Conservation (phyloP, 2,329 filamentous ascomycete species). For the Aureobasidium sp. region DNA sequence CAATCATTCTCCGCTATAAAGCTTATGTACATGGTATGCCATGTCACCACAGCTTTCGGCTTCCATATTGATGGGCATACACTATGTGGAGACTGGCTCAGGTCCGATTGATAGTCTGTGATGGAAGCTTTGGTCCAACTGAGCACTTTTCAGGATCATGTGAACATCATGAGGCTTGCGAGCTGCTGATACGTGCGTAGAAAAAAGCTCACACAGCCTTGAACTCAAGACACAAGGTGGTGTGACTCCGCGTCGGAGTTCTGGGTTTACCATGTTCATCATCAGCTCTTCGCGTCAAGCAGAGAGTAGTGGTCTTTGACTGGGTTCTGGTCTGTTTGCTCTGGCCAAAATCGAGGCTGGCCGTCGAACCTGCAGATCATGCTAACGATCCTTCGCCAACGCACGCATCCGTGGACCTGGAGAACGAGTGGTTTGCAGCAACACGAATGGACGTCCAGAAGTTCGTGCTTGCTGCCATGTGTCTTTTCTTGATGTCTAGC, state of each 20-base stretch:
- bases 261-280: neutral
- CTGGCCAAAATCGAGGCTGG: neutral
- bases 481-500: neutral
- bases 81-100: slow-evolving; percentile 4
- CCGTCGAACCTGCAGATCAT: neutral
- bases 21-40: slow-evolving; percentile 8
- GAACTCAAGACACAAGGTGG: neutral
- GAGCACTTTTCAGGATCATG: neutral
- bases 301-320: neutral
- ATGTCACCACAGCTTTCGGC: neutral
- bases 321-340: slow-evolving; percentile 1
- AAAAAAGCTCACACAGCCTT: neutral
- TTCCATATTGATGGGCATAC: slow-evolving; percentile 1
- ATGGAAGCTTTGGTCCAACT: neutral
- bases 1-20: neutral
- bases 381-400: neutral
- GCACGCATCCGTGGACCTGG: neutral
- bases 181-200: neutral
- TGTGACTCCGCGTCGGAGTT: neutral
- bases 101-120: neutral
- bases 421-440: neutral
- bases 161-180: neutral
- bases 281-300: neutral
- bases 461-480: neutral
- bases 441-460: neutral